These are phyloP conservation scores for Lentinula detonsa DNA, from an alignment of 768 basidiomycete species.

Conservation along the genomic window DNA sequence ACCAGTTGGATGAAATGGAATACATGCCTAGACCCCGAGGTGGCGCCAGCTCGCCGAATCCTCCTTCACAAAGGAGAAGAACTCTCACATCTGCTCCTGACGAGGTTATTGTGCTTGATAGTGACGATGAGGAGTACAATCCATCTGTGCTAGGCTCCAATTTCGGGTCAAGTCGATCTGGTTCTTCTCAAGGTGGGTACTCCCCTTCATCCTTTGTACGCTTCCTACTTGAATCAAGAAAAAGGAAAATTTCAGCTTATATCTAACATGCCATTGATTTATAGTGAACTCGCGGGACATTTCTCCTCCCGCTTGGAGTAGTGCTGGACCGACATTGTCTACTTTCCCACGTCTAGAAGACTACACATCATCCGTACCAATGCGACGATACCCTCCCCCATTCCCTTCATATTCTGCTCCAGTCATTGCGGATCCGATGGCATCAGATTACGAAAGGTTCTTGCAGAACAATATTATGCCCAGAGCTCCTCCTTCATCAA, in stretches of 20 bases:
- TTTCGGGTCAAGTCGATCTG: neutral
- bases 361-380: neutral
- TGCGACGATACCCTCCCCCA: constrained; percentile 1
- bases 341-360: neutral
- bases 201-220: neutral
- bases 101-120: neutral
- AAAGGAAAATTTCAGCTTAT: neutral
- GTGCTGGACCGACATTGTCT: neutral
- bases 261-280: neutral
- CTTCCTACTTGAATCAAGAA: neutral
- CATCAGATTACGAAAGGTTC: neutral
- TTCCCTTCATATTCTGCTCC: neutral
- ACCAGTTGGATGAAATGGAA: constrained; percentile 3
- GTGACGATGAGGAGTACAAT: constrained; percentile 4
- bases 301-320: constrained; percentile 1
- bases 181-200: neutral
- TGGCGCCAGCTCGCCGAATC: neutral
- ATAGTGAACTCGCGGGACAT: neutral
- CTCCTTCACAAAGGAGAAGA: constrained; percentile 2
- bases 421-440: neutral
- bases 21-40: neutral
- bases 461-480: neutral
- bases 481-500: neutral
- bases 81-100: neutral
- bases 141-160: neutral